These are phyloP conservation scores for Elsinoe ampelina DNA, from an alignment of 2,329 filamentous ascomycete species.

Conservation along the genomic window DNA sequence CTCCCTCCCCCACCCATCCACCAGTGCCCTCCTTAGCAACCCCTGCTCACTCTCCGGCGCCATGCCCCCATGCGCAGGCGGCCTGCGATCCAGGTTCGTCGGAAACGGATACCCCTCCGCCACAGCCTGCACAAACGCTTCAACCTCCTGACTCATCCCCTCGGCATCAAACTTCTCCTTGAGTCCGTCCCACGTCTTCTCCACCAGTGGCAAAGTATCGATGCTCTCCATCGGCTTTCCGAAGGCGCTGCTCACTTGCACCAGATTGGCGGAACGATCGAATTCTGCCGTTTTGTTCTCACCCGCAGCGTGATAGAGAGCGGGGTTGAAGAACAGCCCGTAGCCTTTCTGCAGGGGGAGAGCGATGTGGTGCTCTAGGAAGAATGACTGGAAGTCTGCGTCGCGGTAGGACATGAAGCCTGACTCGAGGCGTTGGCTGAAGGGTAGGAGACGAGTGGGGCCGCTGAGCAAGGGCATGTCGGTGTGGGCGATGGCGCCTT, in stretches of 20 bases:
- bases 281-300: constrained; percentile 44
- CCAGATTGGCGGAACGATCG: constrained; percentile 49
- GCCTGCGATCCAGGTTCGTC: constrained; percentile 50
- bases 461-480: constrained; percentile 51
- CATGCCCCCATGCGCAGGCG: constrained; percentile 49
- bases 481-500: constrained; percentile 54
- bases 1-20: constrained; percentile 32
- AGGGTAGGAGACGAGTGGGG: constrained; percentile 52
- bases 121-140: constrained; percentile 42
- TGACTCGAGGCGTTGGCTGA: constrained; percentile 47
- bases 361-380: constrained; percentile 44
- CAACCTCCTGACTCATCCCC: constrained; percentile 35
- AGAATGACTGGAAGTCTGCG: constrained; percentile 45
- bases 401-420: constrained; percentile 52
- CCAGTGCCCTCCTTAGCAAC: constrained; percentile 38
- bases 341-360: constrained; percentile 48
- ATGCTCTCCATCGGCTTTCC: constrained; percentile 56
- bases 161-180: constrained; percentile 25
- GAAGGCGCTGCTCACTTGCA: constrained; percentile 54
- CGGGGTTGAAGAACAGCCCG: constrained; percentile 56
- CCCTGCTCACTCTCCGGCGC: constrained; percentile 52
- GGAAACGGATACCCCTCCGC: constrained; percentile 54
- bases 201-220: constrained; percentile 42
- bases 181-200: constrained; percentile 37
- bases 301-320: constrained; percentile 54